Evolutionary conservation across 1,284 basidiomycete genomes (phyloP), one percentile per base, ranked within the genome.

Genomic region (Moesziomyces sp.): DNA sequence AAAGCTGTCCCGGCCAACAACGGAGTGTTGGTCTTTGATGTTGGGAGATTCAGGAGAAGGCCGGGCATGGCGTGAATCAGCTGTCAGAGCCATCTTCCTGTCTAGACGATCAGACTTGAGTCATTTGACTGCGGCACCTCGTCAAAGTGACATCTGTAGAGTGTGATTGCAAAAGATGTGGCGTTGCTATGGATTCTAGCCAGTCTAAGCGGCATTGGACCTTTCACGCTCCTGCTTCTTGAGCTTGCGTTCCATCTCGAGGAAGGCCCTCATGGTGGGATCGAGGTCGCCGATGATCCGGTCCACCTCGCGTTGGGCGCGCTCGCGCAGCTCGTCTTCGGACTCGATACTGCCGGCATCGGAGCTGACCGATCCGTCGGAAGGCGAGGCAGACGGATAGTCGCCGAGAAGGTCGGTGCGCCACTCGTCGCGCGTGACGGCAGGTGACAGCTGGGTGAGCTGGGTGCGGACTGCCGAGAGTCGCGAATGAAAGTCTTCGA

Each of bases 401-500:
- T 58, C 58, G 18, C 79, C 79, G 0, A 79, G 56, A 11, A 85
- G 75, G n/a, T 83, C 83, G 13, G 61, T 54, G 0, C 92, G 91
- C 93, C 93, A 95, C 66, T 91, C 86, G 0, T 80, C 65, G 63
- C 88, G 85, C 23, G 54, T 58, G 9, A 83, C 58, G 1, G 90
- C 88, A 40, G 93, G 86, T 45, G 85, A 83, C 49, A 87, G 84
- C 0, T 84, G 80, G 3, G 77, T 56, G 9, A 94, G 88, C 5
- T 88, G 86, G 4, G 82, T 66, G 14, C 88, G 88, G 3, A 93
- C 85, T 0, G 85, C 77, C 1, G 79, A 79, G 1, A 94, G 74
- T 1, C 89, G 87, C 8, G 87, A 85, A 35, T 88, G 87, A 84
- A 93, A 93, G 13, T 86, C 86, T n/a, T 87, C 86, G 4, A 93